Evolutionary conservation across 345 rosid genomes (phyloP).

Genomic region (Brassica nigra): DNA sequence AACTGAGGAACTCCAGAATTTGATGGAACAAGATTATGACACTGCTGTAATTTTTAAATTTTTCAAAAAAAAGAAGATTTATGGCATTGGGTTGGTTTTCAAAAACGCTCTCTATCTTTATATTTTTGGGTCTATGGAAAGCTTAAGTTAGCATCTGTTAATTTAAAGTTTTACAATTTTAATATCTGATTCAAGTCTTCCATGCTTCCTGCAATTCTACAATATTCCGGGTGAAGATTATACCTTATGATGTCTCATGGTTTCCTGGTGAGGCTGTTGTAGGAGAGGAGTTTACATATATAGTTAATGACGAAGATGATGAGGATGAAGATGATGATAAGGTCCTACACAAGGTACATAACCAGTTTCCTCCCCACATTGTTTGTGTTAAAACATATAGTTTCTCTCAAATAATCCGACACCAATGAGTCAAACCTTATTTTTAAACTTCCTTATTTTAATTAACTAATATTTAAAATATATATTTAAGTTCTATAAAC

Average conservation of each 20-base stretch:
- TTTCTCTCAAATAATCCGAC: neutral
- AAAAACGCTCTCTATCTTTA: neutral
- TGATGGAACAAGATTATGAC: constrained; percentile 45
- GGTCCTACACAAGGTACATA: constrained; percentile 58
- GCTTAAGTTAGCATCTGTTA: neutral
- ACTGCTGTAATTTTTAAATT: neutral
- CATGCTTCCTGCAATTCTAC: constrained; percentile 59
- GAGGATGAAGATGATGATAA: constrained; percentile 59
- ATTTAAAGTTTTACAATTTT: neutral
- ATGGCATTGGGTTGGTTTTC: constrained; percentile 28
- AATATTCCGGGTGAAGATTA: constrained; percentile 49
- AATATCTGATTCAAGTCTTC: neutral
- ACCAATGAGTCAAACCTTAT: neutral
- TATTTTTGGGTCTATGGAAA: neutral
- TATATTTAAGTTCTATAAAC: no score
- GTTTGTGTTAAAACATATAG: neutral
- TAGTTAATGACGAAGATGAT: constrained; percentile 50
- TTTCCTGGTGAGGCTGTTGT: constrained; percentile 83
- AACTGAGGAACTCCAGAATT: no score
- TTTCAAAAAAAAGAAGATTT: no score
- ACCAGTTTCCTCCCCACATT: neutral
- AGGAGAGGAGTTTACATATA: constrained; percentile 63
- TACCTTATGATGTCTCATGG: constrained; percentile 41
- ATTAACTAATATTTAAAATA: no score
- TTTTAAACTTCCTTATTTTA: no score